phyloP scores from a whole-genome alignment of 2,329 filamentous ascomycete genomes.

The Neocucurbitaria cava region DNA sequence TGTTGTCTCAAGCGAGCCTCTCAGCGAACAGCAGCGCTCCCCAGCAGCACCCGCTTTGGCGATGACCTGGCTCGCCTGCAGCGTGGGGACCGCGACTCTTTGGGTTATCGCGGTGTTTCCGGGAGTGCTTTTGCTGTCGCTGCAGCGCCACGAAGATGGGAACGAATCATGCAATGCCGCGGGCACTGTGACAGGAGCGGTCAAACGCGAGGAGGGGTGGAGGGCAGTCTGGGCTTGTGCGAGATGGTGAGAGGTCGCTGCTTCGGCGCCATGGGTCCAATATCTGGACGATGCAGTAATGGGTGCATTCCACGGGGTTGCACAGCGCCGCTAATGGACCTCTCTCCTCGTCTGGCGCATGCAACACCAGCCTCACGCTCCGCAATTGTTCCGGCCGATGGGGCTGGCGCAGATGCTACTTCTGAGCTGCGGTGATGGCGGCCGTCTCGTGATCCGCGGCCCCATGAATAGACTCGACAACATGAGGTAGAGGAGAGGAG shows the following conservation, averaged over 20 bases:
- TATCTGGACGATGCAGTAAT: constrained; percentile 22
- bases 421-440: neutral
- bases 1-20: constrained; percentile 30
- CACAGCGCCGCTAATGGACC: constrained; percentile 23
- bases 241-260: constrained; percentile 31
- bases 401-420: constrained; percentile 18
- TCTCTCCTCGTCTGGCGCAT: constrained; percentile 23
- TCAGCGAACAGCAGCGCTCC: constrained; percentile 19
- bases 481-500: constrained; percentile 8
- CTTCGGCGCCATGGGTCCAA: constrained; percentile 28
- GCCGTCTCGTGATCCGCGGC: constrained; percentile 15
- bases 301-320: constrained; percentile 32
- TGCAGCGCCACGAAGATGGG: constrained; percentile 30
- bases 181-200: constrained; percentile 33
- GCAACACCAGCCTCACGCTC: constrained; percentile 35
- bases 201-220: constrained; percentile 27
- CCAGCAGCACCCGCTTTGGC: constrained; percentile 13
- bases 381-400: constrained; percentile 27
- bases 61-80: constrained; percentile 32
- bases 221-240: constrained; percentile 22
- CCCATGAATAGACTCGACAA: neutral
- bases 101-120: constrained; percentile 31
- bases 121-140: constrained; percentile 37
- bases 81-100: constrained; percentile 33
- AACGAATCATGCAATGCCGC: constrained; percentile 43